Percentiles rank a stretch among this genome's conserved stretches.
These are phyloP conservation scores for Eucalyptus curtisii DNA, from an alignment of 345 rosid species.

Conservation along the genomic window DNA sequence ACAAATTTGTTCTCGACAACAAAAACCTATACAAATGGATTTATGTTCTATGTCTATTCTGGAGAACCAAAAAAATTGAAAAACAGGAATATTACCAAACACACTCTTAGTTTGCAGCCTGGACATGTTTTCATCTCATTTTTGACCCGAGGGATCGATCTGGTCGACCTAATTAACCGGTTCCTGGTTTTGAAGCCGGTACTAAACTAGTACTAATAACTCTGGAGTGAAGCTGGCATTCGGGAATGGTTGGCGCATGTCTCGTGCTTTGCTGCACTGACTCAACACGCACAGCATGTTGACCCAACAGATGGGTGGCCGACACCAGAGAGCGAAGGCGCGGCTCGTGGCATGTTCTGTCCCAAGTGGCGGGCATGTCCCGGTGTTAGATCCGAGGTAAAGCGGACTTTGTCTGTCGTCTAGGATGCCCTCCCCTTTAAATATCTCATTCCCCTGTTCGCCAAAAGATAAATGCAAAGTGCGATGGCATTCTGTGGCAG, in stretches of 20 bases:
- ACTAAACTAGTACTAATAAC: neutral
- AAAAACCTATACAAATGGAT: fast-evolving
- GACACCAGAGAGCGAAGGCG: neutral
- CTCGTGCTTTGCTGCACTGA: neutral
- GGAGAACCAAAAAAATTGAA: too few relatives aligned
- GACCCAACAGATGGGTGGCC: neutral
- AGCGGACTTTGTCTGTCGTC: neutral
- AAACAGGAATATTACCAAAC: fast-evolving
- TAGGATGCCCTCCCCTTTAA: neutral
- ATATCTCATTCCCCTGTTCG: neutral
- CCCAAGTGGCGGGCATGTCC: neutral
- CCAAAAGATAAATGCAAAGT: neutral
- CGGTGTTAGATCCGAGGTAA: neutral
- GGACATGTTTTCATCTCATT: neutral
- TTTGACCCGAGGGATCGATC: neutral
- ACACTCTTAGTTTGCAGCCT: neutral
- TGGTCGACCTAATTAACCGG: neutral
- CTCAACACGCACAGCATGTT: neutral
- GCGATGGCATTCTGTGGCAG: neutral
- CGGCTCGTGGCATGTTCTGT: neutral
- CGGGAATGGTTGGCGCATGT: neutral
- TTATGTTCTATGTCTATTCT: fast-evolving
- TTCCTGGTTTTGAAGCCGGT: neutral
- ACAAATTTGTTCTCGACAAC: fast-evolving
- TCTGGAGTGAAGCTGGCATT: neutral